Evolutionary conservation across 208 protist genomes (phyloP), one percentile per base, ranked within the genome.

Genomic region (Trypanosoma melophagium): DNA sequence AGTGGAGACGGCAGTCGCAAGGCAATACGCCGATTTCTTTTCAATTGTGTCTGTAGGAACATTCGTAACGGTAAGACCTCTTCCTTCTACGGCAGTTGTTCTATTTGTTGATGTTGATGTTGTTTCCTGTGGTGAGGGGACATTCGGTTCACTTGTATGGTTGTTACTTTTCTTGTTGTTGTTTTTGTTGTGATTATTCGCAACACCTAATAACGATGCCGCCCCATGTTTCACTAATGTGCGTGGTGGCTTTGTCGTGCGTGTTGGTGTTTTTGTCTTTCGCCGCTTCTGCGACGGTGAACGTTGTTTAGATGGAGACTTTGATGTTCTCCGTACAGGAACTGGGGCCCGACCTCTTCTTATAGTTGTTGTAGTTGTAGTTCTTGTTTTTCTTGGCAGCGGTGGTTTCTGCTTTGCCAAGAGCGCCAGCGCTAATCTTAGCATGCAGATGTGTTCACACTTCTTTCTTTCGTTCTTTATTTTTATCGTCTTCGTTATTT

Each of bases 1-100:
- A 1, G 89, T 95, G 14, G 89, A 77, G 12, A 95, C 89, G 8
- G 89, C 89, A 5, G 89, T 95, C 25, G 89, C 89, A 16, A 95
- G 78, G 3, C 75, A 86, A 51, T 88, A 92, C 1, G 71, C 65
- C 16, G 77, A 75, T n/a, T 80, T 80, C 24, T 76, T 71, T 10
- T 38, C 47, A 38, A 17, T 25, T 14, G 41, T 17, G 1, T 45
- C 53, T 1, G 24, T 19, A 19, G 63, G 7, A 1, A 47, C 49
- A 42, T 54, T 58, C 8, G 57, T 28, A 4, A 53, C 54, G 0
- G 25, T 31, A n/a, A 64, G n/a, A n/a, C n/a, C n/a, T n/a, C n/a
- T n/a, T n/a, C n/a, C n/a, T n/a, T n/a, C n/a, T n/a, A n/a, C n/a
- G n/a, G n/a, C n/a, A n/a, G n/a, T n/a, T n/a, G n/a, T n/a, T n/a